These are phyloP conservation scores for Aethionema arabicum DNA, from an alignment of 345 rosid species.

Conservation along the genomic window DNA sequence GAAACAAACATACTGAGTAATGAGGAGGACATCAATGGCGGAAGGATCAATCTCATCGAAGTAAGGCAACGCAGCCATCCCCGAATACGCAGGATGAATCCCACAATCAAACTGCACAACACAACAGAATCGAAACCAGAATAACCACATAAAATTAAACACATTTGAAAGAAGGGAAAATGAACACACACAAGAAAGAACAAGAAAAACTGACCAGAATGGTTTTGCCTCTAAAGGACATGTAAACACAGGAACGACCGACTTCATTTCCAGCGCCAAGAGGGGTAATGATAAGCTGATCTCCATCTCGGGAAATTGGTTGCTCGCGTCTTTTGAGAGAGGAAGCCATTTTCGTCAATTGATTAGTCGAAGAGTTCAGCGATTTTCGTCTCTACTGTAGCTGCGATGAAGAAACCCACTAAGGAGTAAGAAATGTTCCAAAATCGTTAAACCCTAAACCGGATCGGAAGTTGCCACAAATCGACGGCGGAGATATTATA, in stretches of 20 bases:
- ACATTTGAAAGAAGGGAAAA: not conserved
- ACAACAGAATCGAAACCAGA: not conserved
- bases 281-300: slow-evolving; percentile 73
- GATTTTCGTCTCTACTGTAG: not conserved
- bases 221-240: slow-evolving; percentile 85
- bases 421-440: not conserved
- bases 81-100: slow-evolving; percentile 83
- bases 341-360: slow-evolving; percentile 33
- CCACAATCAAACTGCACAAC: slow-evolving; percentile 81
- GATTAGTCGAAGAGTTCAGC: not conserved
- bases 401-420: not conserved
- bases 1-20: slow-evolving; percentile 66
- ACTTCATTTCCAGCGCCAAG: slow-evolving; percentile 95
- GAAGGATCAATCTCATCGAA: slow-evolving; percentile 98
- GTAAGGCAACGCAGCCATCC: slow-evolving; percentile 93
- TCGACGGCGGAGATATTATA: not conserved
- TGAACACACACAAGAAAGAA: not conserved
- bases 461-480: not conserved
- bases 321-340: slow-evolving; percentile 75
- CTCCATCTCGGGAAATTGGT: slow-evolving; percentile 63
- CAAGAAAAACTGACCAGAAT: slow-evolving; percentile 45
- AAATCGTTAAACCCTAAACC: slow-evolving; percentile 28
- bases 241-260: slow-evolving; percentile 87
- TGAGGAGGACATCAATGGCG: slow-evolving; percentile 73
- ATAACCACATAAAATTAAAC: slow-evolving; percentile 4